Conservation (phyloP, 225 moss, liverwort and hornwort species). For the Pleurozium schreberi region DNA sequence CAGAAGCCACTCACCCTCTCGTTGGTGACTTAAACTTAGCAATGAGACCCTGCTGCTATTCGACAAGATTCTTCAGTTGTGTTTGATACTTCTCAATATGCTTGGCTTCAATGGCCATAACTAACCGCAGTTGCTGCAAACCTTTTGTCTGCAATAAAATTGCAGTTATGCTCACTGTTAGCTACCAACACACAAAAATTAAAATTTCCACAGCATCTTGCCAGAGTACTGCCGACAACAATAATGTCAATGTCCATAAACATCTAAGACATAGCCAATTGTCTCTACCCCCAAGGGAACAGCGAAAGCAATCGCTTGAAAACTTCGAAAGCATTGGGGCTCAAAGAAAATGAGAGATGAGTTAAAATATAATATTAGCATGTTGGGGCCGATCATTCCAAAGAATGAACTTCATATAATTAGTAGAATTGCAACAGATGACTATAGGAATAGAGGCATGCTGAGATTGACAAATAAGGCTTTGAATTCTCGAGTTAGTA, state of each 20-base stretch:
- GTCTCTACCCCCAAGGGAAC: not conserved
- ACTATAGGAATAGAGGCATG: not conserved
- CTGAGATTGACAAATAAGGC: not conserved
- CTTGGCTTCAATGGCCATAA: slow-evolving; percentile 67
- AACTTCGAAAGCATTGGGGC: not conserved
- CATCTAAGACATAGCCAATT: not conserved
- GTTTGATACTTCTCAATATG: slow-evolving; percentile 43
- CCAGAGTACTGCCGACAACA: not conserved
- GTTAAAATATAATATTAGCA: not conserved
- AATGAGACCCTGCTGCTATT: slow-evolving; percentile 5
- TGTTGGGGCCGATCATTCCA: not conserved
- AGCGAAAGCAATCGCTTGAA: not conserved
- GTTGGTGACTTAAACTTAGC: not conserved
- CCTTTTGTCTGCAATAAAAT: slow-evolving; percentile 51
- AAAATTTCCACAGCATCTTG: not conserved
- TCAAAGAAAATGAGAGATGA: not conserved
- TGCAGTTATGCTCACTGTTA: not conserved
- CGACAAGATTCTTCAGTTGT: slow-evolving; percentile 41
- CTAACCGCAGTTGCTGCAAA: slow-evolving; percentile 64
- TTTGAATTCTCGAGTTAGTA: too few species aligned
- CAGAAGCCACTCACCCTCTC: slow-evolving; percentile 8
- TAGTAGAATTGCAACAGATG: not conserved
- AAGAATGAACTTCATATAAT: not conserved
- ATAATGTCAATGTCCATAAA: not conserved
- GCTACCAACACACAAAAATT: not conserved